Evolutionary conservation across 2,329 filamentous ascomycete species (phyloP).

Genomic region (Stylonectria norvegica): DNA sequence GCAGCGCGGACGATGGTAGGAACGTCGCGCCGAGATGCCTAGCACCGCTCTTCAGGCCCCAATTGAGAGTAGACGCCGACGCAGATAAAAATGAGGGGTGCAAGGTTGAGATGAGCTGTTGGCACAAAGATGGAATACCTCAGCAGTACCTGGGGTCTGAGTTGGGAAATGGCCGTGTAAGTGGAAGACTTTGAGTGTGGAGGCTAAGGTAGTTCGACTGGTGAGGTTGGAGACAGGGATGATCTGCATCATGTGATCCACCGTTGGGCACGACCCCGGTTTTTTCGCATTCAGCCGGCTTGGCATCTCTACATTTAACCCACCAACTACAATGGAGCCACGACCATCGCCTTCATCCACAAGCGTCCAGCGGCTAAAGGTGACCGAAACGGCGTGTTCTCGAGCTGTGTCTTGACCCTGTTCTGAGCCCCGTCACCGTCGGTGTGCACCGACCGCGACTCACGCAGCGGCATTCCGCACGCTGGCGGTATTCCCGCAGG

Average conservation of each 20-base stretch:
- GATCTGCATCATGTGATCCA: background rate
- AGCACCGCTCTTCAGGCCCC: slow-evolving; percentile 10
- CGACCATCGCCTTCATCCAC: background rate
- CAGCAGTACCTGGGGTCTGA: slow-evolving; percentile 3
- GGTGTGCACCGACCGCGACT: no score
- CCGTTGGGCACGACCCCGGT: background rate
- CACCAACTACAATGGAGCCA: background rate
- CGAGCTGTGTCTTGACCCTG: slow-evolving; percentile 5
- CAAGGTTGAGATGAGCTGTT: background rate
- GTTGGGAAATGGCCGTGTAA: slow-evolving; percentile 5
- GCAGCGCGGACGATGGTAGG: no score
- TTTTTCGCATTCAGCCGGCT: slow-evolving; percentile 1
- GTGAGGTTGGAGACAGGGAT: background rate
- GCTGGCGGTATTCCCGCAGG: slow-evolving; percentile 1
- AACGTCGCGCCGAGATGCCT: slow-evolving; percentile 24
- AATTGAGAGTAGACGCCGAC: slow-evolving; percentile 5
- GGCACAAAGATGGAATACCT: slow-evolving; percentile 1
- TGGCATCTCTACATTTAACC: background rate
- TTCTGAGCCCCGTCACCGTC: slow-evolving; percentile 6
- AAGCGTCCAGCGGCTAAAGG: no score
- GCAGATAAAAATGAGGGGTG: slow-evolving; percentile 3
- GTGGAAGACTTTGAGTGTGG: background rate
- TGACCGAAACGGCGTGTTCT: background rate
- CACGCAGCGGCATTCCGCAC: no score
- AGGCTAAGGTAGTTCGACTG: background rate